Evolutionary conservation across 352 stramenopile genomes (phyloP).

Genomic region (Phytophthora tubulina): DNA sequence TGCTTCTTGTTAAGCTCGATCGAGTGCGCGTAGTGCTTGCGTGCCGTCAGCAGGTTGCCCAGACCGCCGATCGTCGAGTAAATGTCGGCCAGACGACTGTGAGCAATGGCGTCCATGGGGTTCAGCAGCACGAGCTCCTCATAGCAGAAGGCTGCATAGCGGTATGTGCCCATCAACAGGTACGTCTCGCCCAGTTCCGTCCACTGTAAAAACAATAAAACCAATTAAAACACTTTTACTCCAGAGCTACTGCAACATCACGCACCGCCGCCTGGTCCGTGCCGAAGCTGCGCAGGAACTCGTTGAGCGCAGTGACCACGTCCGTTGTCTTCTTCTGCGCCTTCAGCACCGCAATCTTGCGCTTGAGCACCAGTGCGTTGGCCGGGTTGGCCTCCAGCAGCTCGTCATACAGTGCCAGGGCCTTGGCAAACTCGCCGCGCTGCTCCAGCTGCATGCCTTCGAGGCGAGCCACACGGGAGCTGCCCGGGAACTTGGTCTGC

Average conservation of each 20-base stretch:
- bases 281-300: constrained; percentile 64
- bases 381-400: constrained; percentile 64
- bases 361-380: constrained; percentile 70
- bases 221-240: constrained; percentile 9
- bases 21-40: constrained; percentile 79
- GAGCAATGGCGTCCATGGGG: constrained; percentile 70
- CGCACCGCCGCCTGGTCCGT: constrained; percentile 64
- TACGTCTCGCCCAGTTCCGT: constrained; percentile 71
- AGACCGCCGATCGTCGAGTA: constrained; percentile 73
- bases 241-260: neutral
- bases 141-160: constrained; percentile 77
- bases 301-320: constrained; percentile 65
- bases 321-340: constrained; percentile 70
- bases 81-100: constrained; percentile 71
- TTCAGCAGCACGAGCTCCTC: constrained; percentile 80
- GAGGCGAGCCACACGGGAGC: constrained; percentile 63
- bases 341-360: constrained; percentile 73
- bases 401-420: constrained; percentile 67
- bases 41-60: constrained; percentile 64
- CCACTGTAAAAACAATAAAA: constrained; percentile 51
- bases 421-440: constrained; percentile 62
- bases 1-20: constrained; percentile 73
- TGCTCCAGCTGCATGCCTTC: constrained; percentile 72
- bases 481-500: constrained; percentile 67
- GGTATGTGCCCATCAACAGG: constrained; percentile 58